Evolutionary conservation across 2,329 filamentous ascomycete genomes (phyloP).

Genomic region (Penicillium glabrum): DNA sequence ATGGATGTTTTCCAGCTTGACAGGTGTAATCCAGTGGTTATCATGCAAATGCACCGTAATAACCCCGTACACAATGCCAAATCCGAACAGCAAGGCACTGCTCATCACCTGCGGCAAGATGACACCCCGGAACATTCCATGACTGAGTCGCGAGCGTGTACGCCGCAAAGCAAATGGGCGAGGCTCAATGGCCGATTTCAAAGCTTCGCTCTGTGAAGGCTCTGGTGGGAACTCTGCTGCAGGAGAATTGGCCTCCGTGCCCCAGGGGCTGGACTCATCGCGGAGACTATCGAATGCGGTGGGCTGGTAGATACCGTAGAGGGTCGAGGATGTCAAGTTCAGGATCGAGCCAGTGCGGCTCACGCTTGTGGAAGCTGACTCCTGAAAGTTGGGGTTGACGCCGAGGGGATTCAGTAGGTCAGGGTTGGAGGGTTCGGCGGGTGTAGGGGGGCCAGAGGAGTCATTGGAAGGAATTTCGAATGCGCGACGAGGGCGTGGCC

Average conservation of each 20-base stretch:
- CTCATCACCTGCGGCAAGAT: conserved; percentile 59
- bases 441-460: conserved; percentile 43
- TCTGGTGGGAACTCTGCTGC: conserved; percentile 40
- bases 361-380: conserved; percentile 43
- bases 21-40: conserved; percentile 61
- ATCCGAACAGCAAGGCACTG: conserved; percentile 67
- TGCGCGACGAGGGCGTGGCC: conserved; percentile 69
- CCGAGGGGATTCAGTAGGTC: conserved; percentile 32
- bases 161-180: conserved; percentile 30
- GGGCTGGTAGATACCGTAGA: conserved; percentile 86
- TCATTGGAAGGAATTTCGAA: conserved; percentile 60
- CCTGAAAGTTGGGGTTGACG: conserved; percentile 18
- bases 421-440: conserved; percentile 36
- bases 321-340: conserved; percentile 84
- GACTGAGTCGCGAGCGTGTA: conserved; percentile 38
- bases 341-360: conserved; percentile 74
- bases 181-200: conserved; percentile 36
- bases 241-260: conserved; percentile 73
- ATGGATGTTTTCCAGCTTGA: conserved; percentile 60
- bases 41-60: conserved; percentile 79
- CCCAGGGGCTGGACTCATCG: conserved; percentile 72
- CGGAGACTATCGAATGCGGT: conserved; percentile 56
- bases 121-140: conserved; percentile 40
- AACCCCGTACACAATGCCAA: conserved; percentile 80
- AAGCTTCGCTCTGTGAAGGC: conserved; percentile 26